Conservation (phyloP, 1,284 basidiomycete species). For the Cryptococcus sp. region DNA sequence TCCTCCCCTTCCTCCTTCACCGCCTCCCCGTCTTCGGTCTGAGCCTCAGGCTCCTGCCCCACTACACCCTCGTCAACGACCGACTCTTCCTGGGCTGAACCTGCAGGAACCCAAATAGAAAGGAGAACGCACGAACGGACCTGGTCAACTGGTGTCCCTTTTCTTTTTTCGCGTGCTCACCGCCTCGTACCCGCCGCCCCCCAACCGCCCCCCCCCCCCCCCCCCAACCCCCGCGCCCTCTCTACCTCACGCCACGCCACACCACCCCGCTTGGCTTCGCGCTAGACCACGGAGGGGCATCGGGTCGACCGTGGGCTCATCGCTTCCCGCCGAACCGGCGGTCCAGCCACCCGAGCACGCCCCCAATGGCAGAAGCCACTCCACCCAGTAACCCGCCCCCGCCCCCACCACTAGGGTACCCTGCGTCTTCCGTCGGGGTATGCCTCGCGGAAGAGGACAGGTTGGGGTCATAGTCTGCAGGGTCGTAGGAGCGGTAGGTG, state of each 20-base stretch:
- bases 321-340: conserved; percentile 23
- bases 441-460: not conserved
- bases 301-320: too few species aligned
- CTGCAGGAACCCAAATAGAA: conserved; percentile 6
- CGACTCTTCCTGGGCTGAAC: conserved; percentile 3
- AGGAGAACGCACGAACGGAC: conserved; percentile 16
- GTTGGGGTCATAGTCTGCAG: conserved; percentile 10
- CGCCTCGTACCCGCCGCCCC: conserved; percentile 4
- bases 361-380: conserved; percentile 36
- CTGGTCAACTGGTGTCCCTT: conserved; percentile 19
- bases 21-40: conserved; percentile 4
- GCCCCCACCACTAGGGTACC: conserved; percentile 1
- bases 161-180: conserved; percentile 18
- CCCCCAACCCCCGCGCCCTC: not conserved
- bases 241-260: too few species aligned
- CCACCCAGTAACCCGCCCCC: conserved; percentile 26
- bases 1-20: conserved; percentile 2
- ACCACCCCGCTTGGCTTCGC: too few species aligned
- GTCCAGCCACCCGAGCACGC: conserved; percentile 41
- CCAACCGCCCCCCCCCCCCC: not conserved
- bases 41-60: conserved; percentile 1
- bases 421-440: not conserved
- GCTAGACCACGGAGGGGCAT: too few species aligned
- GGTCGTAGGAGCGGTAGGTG: conserved; percentile 2
- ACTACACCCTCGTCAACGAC: conserved; percentile 3